phyloP scores from a whole-genome alignment of 805 yeast genomes.

The Metschnikowia arizonensis region DNA sequence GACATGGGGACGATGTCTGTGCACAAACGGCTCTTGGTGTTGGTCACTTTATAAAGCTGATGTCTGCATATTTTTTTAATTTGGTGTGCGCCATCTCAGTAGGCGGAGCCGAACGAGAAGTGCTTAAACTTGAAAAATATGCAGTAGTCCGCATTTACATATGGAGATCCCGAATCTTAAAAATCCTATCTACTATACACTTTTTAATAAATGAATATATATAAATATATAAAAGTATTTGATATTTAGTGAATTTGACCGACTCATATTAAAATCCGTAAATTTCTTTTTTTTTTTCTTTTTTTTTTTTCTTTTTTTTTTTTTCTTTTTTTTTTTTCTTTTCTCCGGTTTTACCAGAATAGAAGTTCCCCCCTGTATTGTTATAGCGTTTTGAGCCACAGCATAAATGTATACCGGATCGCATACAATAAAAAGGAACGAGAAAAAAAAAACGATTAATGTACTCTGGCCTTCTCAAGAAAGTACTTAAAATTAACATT shows the following conservation, averaged over 20 bases:
- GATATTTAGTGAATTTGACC: too few relatives aligned
- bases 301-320: too few relatives aligned
- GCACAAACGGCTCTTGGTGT: neutral
- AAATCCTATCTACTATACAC: too few relatives aligned
- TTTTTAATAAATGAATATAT: too few relatives aligned
- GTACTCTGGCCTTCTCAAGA: neutral
- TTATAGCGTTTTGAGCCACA: slow-evolving; percentile 3
- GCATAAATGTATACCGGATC: neutral
- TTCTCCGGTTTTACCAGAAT: neutral
- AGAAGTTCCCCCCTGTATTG: neutral
- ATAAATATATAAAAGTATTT: too few relatives aligned
- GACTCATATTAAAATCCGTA: too few relatives aligned
- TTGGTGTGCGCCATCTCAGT: neutral
- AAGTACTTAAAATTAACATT: neutral
- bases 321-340: too few relatives aligned
- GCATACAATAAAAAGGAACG: neutral
- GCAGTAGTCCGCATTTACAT: neutral
- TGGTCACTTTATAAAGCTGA: neutral
- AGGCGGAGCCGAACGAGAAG: neutral
- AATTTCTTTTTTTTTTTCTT: too few relatives aligned
- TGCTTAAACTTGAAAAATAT: neutral
- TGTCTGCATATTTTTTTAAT: neutral
- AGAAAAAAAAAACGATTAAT: slow-evolving; percentile 1
- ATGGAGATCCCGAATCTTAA: neutral
- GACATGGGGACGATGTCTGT: neutral